Percentiles rank a stretch among this genome's conserved stretches.
phyloP scores from a whole-genome alignment of 208 protist species.

The Trypanosomatidae sp. region DNA sequence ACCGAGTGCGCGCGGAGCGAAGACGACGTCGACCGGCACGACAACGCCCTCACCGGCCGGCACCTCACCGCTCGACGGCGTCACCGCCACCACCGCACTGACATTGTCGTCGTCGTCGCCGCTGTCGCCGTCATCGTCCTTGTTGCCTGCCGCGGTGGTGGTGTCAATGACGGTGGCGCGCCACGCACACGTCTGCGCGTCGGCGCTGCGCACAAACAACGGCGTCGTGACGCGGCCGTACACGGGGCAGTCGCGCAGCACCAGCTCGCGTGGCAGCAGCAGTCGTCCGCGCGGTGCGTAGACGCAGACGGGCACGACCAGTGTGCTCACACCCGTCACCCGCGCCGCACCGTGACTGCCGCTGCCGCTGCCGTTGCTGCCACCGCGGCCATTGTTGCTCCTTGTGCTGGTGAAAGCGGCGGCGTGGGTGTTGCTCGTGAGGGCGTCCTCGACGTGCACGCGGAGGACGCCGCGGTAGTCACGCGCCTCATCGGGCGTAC shows the following conservation, averaged over 20 bases:
- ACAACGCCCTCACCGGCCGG: conserved; percentile 34
- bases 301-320: conserved; percentile 77
- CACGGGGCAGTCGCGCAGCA: conserved; percentile 56
- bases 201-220: conserved; percentile 87
- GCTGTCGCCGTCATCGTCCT: not conserved
- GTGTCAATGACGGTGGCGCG: conserved; percentile 21
- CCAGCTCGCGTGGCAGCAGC: conserved; percentile 59
- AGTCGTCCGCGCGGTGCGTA: conserved; percentile 71
- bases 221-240: conserved; percentile 41
- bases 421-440: no score
- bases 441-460: conserved; percentile 73
- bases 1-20: conserved; percentile 9
- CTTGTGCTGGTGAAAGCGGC: no score
- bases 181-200: conserved; percentile 36
- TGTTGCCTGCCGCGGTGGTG: not conserved
- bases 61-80: conserved; percentile 49
- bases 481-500: conserved; percentile 49
- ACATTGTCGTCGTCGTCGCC: not conserved
- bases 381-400: no score
- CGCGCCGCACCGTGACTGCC: no score
- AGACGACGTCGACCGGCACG: conserved; percentile 64
- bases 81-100: conserved; percentile 16
- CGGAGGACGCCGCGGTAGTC: conserved; percentile 83
- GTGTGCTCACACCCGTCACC: no score
- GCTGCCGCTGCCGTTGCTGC: no score